These are phyloP conservation scores for Noccaea bulbosa DNA, from an alignment of 345 rosid species.

Conservation along the genomic window DNA sequence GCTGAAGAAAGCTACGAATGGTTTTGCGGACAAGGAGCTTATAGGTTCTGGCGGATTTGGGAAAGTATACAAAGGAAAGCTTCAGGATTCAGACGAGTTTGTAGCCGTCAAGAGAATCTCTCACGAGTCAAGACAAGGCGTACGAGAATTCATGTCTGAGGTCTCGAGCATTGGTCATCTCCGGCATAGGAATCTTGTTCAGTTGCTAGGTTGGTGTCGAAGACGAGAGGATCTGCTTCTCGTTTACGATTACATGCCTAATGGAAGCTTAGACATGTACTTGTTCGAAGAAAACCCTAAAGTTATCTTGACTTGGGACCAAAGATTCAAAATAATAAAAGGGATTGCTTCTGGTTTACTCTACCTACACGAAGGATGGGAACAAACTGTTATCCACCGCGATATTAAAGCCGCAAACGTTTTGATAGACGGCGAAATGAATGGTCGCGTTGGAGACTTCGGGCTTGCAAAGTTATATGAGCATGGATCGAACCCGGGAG, in stretches of 20 bases:
- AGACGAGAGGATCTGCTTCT: slow-evolving; percentile 61
- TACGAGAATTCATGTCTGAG: slow-evolving; percentile 82
- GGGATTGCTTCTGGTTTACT: slow-evolving; percentile 85
- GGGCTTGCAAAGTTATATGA: slow-evolving; percentile 91
- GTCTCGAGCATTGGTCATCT: slow-evolving; percentile 83
- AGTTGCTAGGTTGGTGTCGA: slow-evolving; percentile 83
- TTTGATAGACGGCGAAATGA: slow-evolving; percentile 70
- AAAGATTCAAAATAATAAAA: slow-evolving; percentile 75
- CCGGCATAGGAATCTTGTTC: slow-evolving; percentile 88
- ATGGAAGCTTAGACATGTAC: slow-evolving; percentile 89
- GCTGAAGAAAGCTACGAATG: slow-evolving; percentile 75
- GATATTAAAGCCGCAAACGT: slow-evolving; percentile 91
- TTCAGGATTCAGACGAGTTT: slow-evolving; percentile 52
- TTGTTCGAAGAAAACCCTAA: slow-evolving; percentile 62
- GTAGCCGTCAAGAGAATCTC: slow-evolving; percentile 83
- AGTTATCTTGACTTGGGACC: slow-evolving; percentile 67
- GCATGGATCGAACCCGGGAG: slow-evolving; percentile 67
- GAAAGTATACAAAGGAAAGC: slow-evolving; percentile 75
- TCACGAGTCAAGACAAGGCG: slow-evolving; percentile 81
- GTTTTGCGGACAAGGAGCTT: slow-evolving; percentile 77
- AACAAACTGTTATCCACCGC: slow-evolving; percentile 86
- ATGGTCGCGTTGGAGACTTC: slow-evolving; percentile 84
- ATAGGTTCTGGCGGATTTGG: slow-evolving; percentile 92
- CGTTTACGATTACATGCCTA: slow-evolving; percentile 89
- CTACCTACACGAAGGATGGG: slow-evolving; percentile 95